A percentile compares a stretch with the other conserved stretches of the same genome.
These are phyloP conservation scores for Leccinum aurantiacum DNA, from an alignment of 768 basidiomycete genomes.

Conservation along the genomic window DNA sequence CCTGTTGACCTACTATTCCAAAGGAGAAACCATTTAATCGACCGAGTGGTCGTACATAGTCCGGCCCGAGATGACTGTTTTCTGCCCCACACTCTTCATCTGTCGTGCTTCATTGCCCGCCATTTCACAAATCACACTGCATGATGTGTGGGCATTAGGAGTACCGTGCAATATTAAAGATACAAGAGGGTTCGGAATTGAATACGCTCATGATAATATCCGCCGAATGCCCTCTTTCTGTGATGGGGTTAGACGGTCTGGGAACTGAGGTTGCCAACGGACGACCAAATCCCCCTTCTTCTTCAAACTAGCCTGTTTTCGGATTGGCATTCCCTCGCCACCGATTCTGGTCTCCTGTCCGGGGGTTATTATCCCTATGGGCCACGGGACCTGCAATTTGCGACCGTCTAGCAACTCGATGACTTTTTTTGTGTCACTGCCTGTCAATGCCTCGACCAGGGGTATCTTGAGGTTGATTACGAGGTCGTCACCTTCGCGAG, in stretches of 20 bases:
- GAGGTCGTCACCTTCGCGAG: slow-evolving; percentile 82
- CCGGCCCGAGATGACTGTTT: no score
- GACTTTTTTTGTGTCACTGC: slow-evolving; percentile 50
- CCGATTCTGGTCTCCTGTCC: slow-evolving; percentile 66
- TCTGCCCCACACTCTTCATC: neutral
- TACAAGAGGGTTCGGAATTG: slow-evolving; percentile 2
- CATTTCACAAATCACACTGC: slow-evolving; percentile 1
- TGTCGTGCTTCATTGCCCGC: neutral
- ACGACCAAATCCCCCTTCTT: slow-evolving; percentile 84
- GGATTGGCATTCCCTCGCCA: slow-evolving; percentile 90
- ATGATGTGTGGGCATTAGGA: slow-evolving; percentile 7
- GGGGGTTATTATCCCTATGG: slow-evolving; percentile 70
- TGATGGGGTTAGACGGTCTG: slow-evolving; percentile 63
- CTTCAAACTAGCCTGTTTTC: slow-evolving; percentile 68
- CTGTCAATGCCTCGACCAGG: slow-evolving; percentile 81
- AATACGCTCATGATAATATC: slow-evolving; percentile 45
- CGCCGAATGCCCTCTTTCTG: slow-evolving; percentile 84
- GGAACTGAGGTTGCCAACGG: slow-evolving; percentile 84
- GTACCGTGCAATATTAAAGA: slow-evolving; percentile 14
- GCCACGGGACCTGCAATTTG: slow-evolving; percentile 65
- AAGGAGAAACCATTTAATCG: no score
- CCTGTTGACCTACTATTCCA: neutral
- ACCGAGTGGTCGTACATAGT: no score
- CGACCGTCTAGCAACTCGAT: slow-evolving; percentile 81
- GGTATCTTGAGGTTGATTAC: slow-evolving; percentile 59